phyloP scores from a whole-genome alignment of 108 stramenopile species.

The Craspedostauros australis region DNA sequence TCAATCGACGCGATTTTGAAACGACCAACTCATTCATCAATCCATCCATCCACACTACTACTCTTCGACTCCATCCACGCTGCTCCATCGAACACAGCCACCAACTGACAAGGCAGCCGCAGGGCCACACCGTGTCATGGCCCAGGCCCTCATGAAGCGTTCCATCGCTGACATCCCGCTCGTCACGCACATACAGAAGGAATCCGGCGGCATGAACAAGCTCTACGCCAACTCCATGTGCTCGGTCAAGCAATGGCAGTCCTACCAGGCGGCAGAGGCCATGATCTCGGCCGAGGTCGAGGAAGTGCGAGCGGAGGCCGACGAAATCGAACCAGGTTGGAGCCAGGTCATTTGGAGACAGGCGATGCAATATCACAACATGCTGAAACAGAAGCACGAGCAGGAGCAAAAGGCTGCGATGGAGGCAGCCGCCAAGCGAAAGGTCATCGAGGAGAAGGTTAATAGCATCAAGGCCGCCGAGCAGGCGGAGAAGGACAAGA shows the following conservation, averaged over 20 bases:
- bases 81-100: too few species aligned
- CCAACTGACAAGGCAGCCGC: background rate
- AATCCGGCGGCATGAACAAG: conserved; percentile 86
- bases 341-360: conserved; percentile 88
- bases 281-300: conserved; percentile 85
- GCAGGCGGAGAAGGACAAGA: conserved; percentile 42
- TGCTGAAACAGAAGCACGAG: conserved; percentile 83
- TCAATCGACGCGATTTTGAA: too few species aligned
- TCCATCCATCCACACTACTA: too few species aligned
- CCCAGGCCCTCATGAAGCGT: conserved; percentile 89
- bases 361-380: conserved; percentile 88
- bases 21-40: too few species aligned
- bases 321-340: conserved; percentile 89
- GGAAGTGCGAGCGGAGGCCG: conserved; percentile 86
- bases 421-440: conserved; percentile 45
- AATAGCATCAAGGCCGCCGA: conserved; percentile 32
- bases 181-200: conserved; percentile 87
- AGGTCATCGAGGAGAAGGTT: conserved; percentile 44
- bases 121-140: conserved; percentile 62
- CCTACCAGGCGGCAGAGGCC: conserved; percentile 79
- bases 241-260: conserved; percentile 82
- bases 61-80: too few species aligned
- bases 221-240: conserved; percentile 88
- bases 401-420: conserved; percentile 53
- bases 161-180: conserved; percentile 89